phyloP scores from a whole-genome alignment of 1,284 basidiomycete genomes.

The Papiliotrema laurentii region DNA sequence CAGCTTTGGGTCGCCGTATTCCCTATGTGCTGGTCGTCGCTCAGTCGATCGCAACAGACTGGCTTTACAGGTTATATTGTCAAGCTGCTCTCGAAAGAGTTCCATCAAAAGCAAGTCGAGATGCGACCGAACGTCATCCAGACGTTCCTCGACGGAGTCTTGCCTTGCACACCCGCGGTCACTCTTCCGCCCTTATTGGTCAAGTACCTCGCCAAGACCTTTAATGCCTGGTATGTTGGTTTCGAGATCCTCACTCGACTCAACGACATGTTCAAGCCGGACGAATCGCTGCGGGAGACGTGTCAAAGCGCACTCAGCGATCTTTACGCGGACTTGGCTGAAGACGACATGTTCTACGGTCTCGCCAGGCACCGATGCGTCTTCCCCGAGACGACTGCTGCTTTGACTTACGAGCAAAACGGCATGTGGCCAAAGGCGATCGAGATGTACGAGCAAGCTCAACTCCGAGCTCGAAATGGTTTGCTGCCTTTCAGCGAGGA shows the following conservation, averaged over 20 bases:
- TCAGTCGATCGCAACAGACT: conserved; percentile 79
- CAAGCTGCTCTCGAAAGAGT: conserved; percentile 86
- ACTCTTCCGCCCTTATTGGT: conserved; percentile 89
- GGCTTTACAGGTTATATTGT: conserved; percentile 89
- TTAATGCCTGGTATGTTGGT: conserved; percentile 88
- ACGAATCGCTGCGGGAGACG: conserved; percentile 79
- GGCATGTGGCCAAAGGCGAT: conserved; percentile 96
- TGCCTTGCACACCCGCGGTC: conserved; percentile 79
- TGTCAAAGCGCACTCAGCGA: conserved; percentile 90
- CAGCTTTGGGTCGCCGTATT: conserved; percentile 88
- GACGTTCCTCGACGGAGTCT: conserved; percentile 78
- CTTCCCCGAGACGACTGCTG: conserved; percentile 86
- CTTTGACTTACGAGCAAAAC: conserved; percentile 91
- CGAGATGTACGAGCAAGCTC: conserved; percentile 83
- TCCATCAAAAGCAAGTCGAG: conserved; percentile 83
- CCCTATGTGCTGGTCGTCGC: conserved; percentile 79
- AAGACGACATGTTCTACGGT: conserved; percentile 98
- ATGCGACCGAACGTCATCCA: conserved; percentile 93
- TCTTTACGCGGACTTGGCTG: conserved; percentile 89
- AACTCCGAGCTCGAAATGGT: conserved; percentile 77
- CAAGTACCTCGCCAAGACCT: conserved; percentile 95
- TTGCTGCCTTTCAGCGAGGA: conserved; percentile 87
- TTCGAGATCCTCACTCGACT: conserved; percentile 84
- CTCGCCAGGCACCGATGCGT: conserved; percentile 86
- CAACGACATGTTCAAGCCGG: conserved; percentile 64